A percentile compares a stretch with the other conserved stretches of the same genome.
Evolutionary conservation across 352 stramenopile genomes (phyloP).

Genomic region (Salisapilia sapeloensis): DNA sequence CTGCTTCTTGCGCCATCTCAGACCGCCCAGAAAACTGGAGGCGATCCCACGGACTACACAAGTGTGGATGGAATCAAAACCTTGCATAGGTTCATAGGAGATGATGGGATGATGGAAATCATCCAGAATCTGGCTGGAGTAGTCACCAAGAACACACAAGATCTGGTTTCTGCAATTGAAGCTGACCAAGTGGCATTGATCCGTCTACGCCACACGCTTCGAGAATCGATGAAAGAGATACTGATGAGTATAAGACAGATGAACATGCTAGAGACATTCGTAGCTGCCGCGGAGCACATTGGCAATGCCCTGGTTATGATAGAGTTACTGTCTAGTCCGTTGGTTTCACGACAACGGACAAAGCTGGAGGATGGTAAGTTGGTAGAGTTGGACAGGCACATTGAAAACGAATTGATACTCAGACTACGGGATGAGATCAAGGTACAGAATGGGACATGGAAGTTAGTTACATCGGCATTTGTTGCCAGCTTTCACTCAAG

Average conservation of each 20-base stretch:
- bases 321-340: constrained; percentile 11
- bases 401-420: no score
- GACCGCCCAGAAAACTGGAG: no score
- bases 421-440: no score
- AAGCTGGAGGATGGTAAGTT: no score
- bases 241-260: constrained; percentile 13
- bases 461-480: constrained; percentile 25
- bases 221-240: constrained; percentile 8
- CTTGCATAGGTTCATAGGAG: constrained; percentile 6
- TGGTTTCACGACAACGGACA: no score
- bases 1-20: no score
- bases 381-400: no score
- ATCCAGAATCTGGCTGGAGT: background rate
- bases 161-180: constrained; percentile 6
- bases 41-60: constrained; percentile 3
- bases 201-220: constrained; percentile 8
- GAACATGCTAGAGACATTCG: constrained; percentile 8
- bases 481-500: constrained; percentile 18
- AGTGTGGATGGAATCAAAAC: constrained; percentile 1
- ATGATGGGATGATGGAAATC: constrained; percentile 2
- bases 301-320: constrained; percentile 14
- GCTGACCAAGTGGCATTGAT: constrained; percentile 16
- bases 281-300: constrained; percentile 9
- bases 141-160: constrained; percentile 2
- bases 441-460: constrained; percentile 10